Base-by-base conservation (phyloP, 2,329 filamentous ascomycete genomes). In the Colletotrichum siamense region DNA sequence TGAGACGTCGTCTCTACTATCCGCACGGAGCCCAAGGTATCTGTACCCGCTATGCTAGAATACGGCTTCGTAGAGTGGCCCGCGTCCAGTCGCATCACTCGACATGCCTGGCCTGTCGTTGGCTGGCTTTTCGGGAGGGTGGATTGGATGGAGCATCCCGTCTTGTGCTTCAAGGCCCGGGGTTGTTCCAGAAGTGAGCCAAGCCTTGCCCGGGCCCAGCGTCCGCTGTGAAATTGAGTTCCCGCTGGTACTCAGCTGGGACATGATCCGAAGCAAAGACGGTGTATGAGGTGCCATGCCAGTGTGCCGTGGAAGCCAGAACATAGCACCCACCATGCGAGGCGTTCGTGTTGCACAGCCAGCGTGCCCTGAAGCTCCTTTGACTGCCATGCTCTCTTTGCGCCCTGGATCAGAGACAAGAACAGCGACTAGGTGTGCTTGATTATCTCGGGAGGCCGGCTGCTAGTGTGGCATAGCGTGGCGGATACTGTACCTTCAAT, bases 201-300 rank as follows among this genome's bases (percentile, higher is more conserved):
- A 69, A 69, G 74, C 74, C 74, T 76, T 59, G 64, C 64, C 61
- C 49, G 59, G 64, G 32, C 49, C 64, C 64, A 74, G 59, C 52
- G 71, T 74, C 65, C 30, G 71, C 74, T 74, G 71, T 39, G 74
- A 76, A 76, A 74, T 76, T 76, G 74, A 69, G 74, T 76, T 76
- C 65, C 71, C 36, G 52, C 70, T 73, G 74, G 28, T 32, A 70
- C 65, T 69, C 70, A 76, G 74, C 70, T 74, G 61, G 74, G 70
- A 69, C 70, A 74, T 74, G 70, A 69, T 69, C 70, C 65, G 74
- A 74, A 73, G 71, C 70, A 69, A 63, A 74, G 74, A 76, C 70
- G 70, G 59, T 76, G 64, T 76, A 44, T 44, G 64, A 49, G 28
- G 34, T 66, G 49, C 66, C 52, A 59, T 52, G 36, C 32, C 67